Conservation (phyloP, 2,329 filamentous ascomycete genomes). For the Coleophoma crateriformis region DNA sequence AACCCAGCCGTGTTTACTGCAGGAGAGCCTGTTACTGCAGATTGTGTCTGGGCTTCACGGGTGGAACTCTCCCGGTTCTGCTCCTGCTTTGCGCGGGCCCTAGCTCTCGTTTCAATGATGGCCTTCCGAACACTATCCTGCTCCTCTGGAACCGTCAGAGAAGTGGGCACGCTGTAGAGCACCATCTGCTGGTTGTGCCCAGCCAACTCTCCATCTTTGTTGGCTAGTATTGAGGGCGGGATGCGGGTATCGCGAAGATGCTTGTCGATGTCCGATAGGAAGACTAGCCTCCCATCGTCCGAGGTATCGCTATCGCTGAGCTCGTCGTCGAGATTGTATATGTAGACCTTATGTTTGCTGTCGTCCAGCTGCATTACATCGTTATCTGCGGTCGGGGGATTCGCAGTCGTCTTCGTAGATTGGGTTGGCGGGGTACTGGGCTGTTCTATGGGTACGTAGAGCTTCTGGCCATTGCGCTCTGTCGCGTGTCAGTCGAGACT, state of each 20-base stretch:
- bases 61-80: conserved; percentile 27
- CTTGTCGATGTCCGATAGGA: conserved; percentile 82
- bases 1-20: neutral
- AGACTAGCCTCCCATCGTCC: conserved; percentile 59
- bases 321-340: conserved; percentile 86
- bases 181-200: conserved; percentile 64
- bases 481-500: conserved; percentile 18
- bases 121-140: conserved; percentile 75
- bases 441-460: conserved; percentile 60
- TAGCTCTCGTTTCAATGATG: conserved; percentile 71
- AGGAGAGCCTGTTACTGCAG: neutral
- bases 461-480: conserved; percentile 58
- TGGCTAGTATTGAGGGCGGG: conserved; percentile 52
- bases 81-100: conserved; percentile 56
- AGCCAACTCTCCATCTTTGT: conserved; percentile 47
- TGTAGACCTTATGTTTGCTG: conserved; percentile 78
- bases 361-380: conserved; percentile 83
- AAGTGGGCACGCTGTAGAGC: conserved; percentile 75
- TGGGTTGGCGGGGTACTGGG: conserved; percentile 28
- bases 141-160: conserved; percentile 68
- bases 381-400: conserved; percentile 21
- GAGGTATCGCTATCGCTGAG: conserved; percentile 62
- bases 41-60: conserved; percentile 7
- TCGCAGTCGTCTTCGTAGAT: conserved; percentile 14
- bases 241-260: conserved; percentile 69